Evolutionary conservation across 805 yeast genomes (phyloP).

Genomic region (Candida pseudofarinosa): DNA sequence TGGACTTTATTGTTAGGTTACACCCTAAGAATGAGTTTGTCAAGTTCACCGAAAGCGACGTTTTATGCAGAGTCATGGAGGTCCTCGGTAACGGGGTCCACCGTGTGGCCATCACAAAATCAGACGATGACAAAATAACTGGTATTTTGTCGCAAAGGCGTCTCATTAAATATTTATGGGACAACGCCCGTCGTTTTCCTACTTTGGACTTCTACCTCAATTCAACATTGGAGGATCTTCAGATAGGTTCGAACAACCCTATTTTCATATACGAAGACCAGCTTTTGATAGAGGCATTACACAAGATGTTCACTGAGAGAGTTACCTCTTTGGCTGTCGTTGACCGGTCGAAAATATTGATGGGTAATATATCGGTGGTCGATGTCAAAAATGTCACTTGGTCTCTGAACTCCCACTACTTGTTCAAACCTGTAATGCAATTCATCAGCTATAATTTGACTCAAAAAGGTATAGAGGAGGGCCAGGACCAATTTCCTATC

Average conservation of each 20-base stretch:
- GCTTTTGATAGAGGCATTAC: conserved; percentile 78
- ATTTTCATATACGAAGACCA: conserved; percentile 85
- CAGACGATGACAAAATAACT: conserved; percentile 45
- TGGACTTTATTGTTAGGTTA: conserved; percentile 76
- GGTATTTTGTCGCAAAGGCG: conserved; percentile 93
- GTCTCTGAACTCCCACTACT: conserved; percentile 78
- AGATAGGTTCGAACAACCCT: conserved; percentile 69
- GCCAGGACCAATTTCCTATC: conserved; percentile 94
- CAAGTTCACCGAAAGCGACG: conserved; percentile 65
- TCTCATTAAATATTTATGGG: conserved; percentile 82
- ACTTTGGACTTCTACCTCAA: conserved; percentile 71
- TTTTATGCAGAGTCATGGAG: conserved; percentile 72
- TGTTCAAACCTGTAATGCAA: conserved; percentile 80
- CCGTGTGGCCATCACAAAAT: conserved; percentile 74
- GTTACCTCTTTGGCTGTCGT: conserved; percentile 92
- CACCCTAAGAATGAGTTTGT: conserved; percentile 87
- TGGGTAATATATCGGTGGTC: conserved; percentile 92
- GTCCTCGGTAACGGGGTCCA: conserved; percentile 94
- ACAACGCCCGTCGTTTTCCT: conserved; percentile 83
- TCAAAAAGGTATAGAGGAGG: conserved; percentile 87
- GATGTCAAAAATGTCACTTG: conserved; percentile 87
- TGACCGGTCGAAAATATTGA: conserved; percentile 66
- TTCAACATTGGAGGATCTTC: conserved; percentile 63
- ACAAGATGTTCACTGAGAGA: conserved; percentile 76
- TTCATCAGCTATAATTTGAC: conserved; percentile 83